Base-by-base conservation (phyloP, 805 yeast species). In the Jamesozyma piceae region DNA sequence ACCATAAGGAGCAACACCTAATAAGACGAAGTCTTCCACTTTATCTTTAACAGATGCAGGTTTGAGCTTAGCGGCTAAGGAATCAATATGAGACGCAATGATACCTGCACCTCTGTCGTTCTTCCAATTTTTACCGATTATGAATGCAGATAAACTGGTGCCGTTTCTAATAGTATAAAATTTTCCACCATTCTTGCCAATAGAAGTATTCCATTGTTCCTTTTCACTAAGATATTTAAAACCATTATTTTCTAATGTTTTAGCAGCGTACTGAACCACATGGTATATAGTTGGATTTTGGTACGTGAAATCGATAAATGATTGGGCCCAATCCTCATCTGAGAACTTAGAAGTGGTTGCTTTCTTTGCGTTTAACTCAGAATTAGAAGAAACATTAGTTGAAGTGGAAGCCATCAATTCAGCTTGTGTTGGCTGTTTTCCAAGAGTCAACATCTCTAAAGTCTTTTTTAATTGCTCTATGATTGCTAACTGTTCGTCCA, bases 1-100 rank as follows among this genome's bases (percentile, higher is more conserved):
- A 18, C 86, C 77, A 59, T 86, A 86, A 1, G 90, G 87, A 0
- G 95, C 90, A 32, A 83, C 86, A 5, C 94, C 95, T 26, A 86
- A 66, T 38, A 81, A 64, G 49, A 82, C 85, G 60, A 74, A 86
- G 26, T 94, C 94, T 44, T 82, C 88, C 14, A 79, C 75, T 9
- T 70, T 64, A 6, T 59, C 55, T 55, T 80, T 81, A 46, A 67
- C 67, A 14, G 90, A 80, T 40, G 71, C 66, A 1, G 95, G 95
- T 65, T 86, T 86, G 57, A 86, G 68, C 46, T 74, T 70, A 4
- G 74, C 75, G 13, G 86, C 72, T 47, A 84, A 66, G 0, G 90
- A 73, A 63, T 86, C 95, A 37, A 80, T 73, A 62, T 84, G 94
- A n/a, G 79, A 65, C 3, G 85, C 92, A 49, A 81, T 72, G 38